These are phyloP conservation scores for Naegleria lovaniensis DNA, from an alignment of 208 protist genomes.

Conservation along the genomic window DNA sequence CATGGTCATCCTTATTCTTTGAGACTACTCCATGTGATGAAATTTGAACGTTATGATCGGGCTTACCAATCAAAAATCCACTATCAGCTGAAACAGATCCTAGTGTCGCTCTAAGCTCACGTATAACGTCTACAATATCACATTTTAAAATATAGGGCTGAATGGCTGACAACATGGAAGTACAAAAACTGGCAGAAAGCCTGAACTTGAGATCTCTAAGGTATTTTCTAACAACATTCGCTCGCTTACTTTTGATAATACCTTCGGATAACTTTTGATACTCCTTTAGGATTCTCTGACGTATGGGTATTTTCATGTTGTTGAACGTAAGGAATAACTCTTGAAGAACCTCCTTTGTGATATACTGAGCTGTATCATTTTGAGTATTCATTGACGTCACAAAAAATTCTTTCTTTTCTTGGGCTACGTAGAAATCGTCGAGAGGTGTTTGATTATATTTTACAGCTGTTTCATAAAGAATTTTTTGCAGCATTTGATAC, in stretches of 20 bases:
- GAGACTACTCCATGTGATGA: background rate
- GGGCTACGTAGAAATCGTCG: conserved; percentile 29
- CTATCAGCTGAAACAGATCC: background rate
- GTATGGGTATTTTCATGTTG: background rate
- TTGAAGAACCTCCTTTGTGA: background rate
- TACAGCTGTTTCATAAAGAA: conserved; percentile 30
- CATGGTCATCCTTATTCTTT: background rate
- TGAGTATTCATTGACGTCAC: background rate
- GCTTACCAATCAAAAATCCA: background rate
- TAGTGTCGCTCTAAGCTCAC: background rate
- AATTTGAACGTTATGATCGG: background rate
- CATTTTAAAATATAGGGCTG: background rate
- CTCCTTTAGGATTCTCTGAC: background rate
- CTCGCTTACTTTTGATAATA: background rate
- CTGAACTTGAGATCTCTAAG: background rate
- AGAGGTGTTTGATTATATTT: conserved; percentile 44
- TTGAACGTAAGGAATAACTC: background rate
- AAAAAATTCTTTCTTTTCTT: conserved; percentile 10
- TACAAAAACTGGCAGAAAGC: background rate
- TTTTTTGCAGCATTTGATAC: conserved; percentile 41
- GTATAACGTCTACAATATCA: background rate
- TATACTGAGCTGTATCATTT: background rate
- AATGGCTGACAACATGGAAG: background rate
- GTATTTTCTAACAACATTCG: background rate
- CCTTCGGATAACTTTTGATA: background rate